phyloP scores from a whole-genome alignment of 1,139 yeast species.

The Cylindricascospora bacillispora region DNA sequence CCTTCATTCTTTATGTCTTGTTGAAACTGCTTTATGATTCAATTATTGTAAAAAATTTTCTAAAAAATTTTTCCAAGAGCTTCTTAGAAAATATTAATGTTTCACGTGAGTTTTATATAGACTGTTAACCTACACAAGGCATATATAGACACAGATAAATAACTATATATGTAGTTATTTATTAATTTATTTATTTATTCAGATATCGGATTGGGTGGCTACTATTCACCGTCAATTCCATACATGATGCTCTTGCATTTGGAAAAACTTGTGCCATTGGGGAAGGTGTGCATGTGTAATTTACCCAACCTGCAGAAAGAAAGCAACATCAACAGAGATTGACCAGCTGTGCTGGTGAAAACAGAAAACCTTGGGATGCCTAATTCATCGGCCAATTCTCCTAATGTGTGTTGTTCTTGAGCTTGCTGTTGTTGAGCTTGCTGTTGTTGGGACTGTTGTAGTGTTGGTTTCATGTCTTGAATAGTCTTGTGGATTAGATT shows the following conservation, averaged over 20 bases:
- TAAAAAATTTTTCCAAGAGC: too few relatives aligned
- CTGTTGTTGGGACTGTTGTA: constrained; percentile 12
- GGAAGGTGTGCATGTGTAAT: constrained; percentile 26
- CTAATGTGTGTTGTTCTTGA: constrained; percentile 22
- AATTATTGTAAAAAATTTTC: too few relatives aligned
- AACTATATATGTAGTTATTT: too few relatives aligned
- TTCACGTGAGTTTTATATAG: too few relatives aligned
- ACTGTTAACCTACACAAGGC: too few relatives aligned
- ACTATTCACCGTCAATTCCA: constrained; percentile 29
- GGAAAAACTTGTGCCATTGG: constrained; percentile 27
- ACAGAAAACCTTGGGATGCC: constrained; percentile 40
- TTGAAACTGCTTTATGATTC: too few relatives aligned
- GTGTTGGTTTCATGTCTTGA: constrained; percentile 19
- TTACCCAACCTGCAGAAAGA: constrained; percentile 42
- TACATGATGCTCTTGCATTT: constrained; percentile 40
- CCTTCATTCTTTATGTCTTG: too few relatives aligned
- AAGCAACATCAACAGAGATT: constrained; percentile 44
- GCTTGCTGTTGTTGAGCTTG: constrained; percentile 13
- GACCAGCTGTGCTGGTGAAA: constrained; percentile 34
- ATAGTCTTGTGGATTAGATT: constrained; percentile 59
- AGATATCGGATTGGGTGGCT: too few relatives aligned
- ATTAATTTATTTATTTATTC: too few relatives aligned
- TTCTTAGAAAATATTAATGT: too few relatives aligned
- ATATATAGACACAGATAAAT: too few relatives aligned
- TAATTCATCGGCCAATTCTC: constrained; percentile 40